Conservation (phyloP, 345 rosid species). For the Sonneratia caseolaris region DNA sequence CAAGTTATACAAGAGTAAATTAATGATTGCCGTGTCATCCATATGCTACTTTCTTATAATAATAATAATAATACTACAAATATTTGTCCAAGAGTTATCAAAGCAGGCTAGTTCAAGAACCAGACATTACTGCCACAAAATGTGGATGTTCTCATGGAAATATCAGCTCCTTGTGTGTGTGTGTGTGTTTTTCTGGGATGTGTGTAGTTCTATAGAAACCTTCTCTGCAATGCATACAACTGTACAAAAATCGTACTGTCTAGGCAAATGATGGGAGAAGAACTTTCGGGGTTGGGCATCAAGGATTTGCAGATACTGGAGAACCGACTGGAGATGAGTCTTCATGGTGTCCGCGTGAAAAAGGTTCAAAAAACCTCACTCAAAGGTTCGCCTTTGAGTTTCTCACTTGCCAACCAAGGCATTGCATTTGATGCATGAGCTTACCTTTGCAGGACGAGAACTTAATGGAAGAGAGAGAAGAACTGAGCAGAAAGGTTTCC, state of each 20-base stretch:
- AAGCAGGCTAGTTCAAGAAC: too few relatives aligned
- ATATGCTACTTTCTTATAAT: too few relatives aligned
- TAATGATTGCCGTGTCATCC: too few relatives aligned
- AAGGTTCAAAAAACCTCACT: slow-evolving; percentile 29
- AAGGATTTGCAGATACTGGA: slow-evolving; percentile 52
- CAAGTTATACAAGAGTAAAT: too few relatives aligned
- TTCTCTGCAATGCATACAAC: neutral
- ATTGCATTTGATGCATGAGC: slow-evolving; percentile 5
- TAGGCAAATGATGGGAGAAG: slow-evolving; percentile 72
- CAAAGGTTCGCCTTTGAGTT: neutral
- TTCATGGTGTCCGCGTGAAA: slow-evolving; percentile 43
- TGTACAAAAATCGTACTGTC: neutral
- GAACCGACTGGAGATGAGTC: slow-evolving; percentile 44
- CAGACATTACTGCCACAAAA: too few relatives aligned
- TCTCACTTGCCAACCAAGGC: slow-evolving; percentile 1
- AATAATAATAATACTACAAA: too few relatives aligned
- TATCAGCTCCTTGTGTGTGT: too few relatives aligned
- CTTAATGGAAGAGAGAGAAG: slow-evolving; percentile 55
- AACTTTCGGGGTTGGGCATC: slow-evolving; percentile 45
- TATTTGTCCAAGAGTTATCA: too few relatives aligned
- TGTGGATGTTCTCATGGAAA: too few relatives aligned
- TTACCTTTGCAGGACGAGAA: slow-evolving; percentile 40
- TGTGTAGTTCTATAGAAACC: neutral
- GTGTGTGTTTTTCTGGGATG: neutral
- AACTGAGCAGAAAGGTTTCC: slow-evolving; percentile 41